phyloP scores from a whole-genome alignment of 352 stramenopile genomes.

The Phytophthora europaea region DNA sequence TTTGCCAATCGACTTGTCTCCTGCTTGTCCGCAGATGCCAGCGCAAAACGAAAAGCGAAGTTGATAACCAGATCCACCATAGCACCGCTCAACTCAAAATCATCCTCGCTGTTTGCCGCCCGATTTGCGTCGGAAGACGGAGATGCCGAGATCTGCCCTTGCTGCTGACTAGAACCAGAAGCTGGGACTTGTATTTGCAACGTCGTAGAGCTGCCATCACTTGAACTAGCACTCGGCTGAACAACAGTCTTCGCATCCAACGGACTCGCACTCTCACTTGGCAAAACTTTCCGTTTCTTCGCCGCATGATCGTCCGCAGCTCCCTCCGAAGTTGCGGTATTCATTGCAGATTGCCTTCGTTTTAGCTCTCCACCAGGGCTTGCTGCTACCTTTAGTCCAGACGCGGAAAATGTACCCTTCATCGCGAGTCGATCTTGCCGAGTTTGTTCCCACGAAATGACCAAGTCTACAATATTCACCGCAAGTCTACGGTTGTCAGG shows the following conservation, averaged over 20 bases:
- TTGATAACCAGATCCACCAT: conserved; percentile 95
- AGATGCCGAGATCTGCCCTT: conserved; percentile 28
- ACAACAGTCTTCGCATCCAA: conserved; percentile 34
- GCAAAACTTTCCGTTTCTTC: conserved; percentile 65
- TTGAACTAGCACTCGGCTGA: conserved; percentile 19
- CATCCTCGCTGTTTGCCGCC: conserved; percentile 69
- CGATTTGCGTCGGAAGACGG: conserved; percentile 35
- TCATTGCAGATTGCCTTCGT: conserved; percentile 41
- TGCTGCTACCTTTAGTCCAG: conserved; percentile 16
- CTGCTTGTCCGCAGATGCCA: conserved; percentile 91
- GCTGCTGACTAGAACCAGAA: conserved; percentile 14
- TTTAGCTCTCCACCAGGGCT: conserved; percentile 46
- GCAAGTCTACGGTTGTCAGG: conserved; percentile 94
- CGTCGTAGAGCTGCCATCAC: not conserved
- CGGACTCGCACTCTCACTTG: conserved; percentile 13
- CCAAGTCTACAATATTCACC: conserved; percentile 95
- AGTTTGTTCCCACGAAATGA: conserved; percentile 96
- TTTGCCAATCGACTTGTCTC: conserved; percentile 90
- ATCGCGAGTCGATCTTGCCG: conserved; percentile 72
- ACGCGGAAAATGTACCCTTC: conserved; percentile 14
- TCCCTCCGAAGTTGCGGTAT: conserved; percentile 15
- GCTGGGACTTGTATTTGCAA: conserved; percentile 25
- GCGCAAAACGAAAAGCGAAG: conserved; percentile 89
- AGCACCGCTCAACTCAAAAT: conserved; percentile 87
- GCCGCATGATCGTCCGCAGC: conserved; percentile 30